Percentiles rank a stretch among this genome's conserved stretches.
These are phyloP conservation scores for Boletus vermiculosoides DNA, from an alignment of 768 basidiomycete species.

Conservation along the genomic window DNA sequence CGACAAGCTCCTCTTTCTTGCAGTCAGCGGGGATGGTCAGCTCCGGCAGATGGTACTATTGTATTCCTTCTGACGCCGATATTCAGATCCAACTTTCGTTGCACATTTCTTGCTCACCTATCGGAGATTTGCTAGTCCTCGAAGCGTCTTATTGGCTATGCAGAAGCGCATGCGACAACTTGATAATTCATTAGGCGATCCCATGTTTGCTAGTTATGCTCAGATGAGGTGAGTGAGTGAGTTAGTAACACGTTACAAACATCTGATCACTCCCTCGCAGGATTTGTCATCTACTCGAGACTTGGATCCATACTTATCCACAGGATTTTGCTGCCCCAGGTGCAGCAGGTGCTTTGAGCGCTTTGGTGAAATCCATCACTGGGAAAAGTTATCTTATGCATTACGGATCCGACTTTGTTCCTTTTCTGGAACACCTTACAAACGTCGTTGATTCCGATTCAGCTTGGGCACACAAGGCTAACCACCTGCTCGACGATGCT, in stretches of 20 bases:
- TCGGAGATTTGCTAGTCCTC: slow-evolving; percentile 77
- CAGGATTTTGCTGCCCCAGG: slow-evolving; percentile 79
- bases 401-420: slow-evolving; percentile 80
- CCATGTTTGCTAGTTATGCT: slow-evolving; percentile 83
- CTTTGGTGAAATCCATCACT: slow-evolving; percentile 75
- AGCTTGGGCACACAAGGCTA: slow-evolving; percentile 71
- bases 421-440: slow-evolving; percentile 70
- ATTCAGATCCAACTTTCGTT: slow-evolving; percentile 69
- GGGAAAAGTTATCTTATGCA: slow-evolving; percentile 80
- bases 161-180: slow-evolving; percentile 82
- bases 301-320: slow-evolving; percentile 75
- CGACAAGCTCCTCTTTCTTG: slow-evolving; percentile 78
- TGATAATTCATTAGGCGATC: slow-evolving; percentile 69
- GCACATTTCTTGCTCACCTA: slow-evolving; percentile 82
- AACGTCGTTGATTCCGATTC: slow-evolving; percentile 65
- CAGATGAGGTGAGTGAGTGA: slow-evolving; percentile 69
- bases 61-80: slow-evolving; percentile 10
- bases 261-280: slow-evolving; percentile 36
- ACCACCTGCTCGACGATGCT: slow-evolving; percentile 55
- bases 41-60: slow-evolving; percentile 2
- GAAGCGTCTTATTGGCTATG: slow-evolving; percentile 80
- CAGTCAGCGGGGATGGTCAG: slow-evolving; percentile 82
- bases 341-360: slow-evolving; percentile 67
- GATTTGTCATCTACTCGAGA: slow-evolving; percentile 75
- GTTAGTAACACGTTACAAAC: neutral